These are phyloP conservation scores for Fusarium chlamydosporum DNA, from an alignment of 2,329 filamentous ascomycete genomes.

Conservation along the genomic window DNA sequence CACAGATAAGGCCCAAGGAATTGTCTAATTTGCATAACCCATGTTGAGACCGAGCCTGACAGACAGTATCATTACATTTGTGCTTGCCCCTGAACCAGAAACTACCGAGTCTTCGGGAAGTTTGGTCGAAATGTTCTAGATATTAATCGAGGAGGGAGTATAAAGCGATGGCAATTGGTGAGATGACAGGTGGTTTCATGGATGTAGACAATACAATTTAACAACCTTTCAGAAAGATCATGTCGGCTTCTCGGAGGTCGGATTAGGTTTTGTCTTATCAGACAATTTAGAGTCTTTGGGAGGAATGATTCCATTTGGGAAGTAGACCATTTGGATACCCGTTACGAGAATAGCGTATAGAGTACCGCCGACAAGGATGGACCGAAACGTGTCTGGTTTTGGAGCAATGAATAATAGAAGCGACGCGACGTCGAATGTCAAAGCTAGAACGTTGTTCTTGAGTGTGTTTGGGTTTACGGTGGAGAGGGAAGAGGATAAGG, in stretches of 20 bases:
- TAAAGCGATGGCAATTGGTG: neutral
- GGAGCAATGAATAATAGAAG: neutral
- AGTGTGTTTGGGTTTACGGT: too few species aligned
- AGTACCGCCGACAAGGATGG: neutral
- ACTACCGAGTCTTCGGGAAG: fast-evolving
- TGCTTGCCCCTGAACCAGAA: too few species aligned
- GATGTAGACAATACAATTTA: too few species aligned
- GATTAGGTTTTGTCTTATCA: neutral
- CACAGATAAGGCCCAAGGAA: too few species aligned
- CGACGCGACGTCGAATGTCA: too few species aligned
- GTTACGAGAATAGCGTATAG: neutral
- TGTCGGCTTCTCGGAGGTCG: neutral
- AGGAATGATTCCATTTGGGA: neutral
- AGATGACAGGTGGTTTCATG: neutral
- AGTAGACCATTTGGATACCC: neutral
- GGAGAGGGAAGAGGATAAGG: neutral
- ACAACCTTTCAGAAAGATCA: neutral
- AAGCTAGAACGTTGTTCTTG: too few species aligned
- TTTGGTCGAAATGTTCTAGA: neutral
- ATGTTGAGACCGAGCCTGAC: too few species aligned
- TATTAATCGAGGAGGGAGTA: neutral
- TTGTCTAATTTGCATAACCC: too few species aligned
- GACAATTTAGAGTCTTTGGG: neutral
- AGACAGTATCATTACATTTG: too few species aligned
- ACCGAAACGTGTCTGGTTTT: neutral